These are phyloP conservation scores for Pestalotiopsis sp. DNA, from an alignment of 2,329 filamentous ascomycete species.

Conservation along the genomic window DNA sequence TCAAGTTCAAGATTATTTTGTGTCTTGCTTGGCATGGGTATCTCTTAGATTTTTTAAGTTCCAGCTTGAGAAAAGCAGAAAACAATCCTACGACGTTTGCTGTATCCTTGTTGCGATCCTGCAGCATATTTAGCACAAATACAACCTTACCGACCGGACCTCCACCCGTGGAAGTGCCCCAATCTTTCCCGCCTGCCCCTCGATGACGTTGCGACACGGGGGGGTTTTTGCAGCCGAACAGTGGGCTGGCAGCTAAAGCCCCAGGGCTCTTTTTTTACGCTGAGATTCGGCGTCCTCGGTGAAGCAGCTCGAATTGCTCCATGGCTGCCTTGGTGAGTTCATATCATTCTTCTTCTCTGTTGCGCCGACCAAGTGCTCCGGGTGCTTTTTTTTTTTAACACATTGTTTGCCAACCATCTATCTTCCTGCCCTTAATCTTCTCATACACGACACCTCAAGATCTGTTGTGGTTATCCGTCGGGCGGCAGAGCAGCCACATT, in stretches of 20 bases:
- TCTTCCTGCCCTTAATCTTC: too few relatives aligned
- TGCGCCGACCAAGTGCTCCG: too few relatives aligned
- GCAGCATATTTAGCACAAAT: not conserved
- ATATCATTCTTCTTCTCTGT: not conserved
- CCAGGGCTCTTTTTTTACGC: not conserved
- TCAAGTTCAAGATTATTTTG: too few relatives aligned
- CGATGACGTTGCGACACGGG: slow-evolving; percentile 9
- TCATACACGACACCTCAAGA: too few relatives aligned
- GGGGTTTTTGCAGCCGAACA: not conserved
- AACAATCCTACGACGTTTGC: too few relatives aligned
- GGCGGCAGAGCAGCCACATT: too few relatives aligned
- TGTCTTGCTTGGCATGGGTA: too few relatives aligned
- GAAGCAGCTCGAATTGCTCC: slow-evolving; percentile 12
- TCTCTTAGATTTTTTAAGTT: too few relatives aligned
- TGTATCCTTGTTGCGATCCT: not conserved
- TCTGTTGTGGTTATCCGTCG: too few relatives aligned
- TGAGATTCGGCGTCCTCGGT: not conserved
- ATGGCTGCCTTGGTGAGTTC: slow-evolving; percentile 15
- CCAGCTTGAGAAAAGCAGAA: too few relatives aligned
- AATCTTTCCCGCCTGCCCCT: not conserved
- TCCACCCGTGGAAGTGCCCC: not conserved
- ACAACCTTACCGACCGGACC: not conserved
- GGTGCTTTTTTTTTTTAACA: too few relatives aligned
- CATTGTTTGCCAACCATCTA: too few relatives aligned
- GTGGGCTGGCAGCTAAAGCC: not conserved